A percentile compares a stretch with the other conserved stretches of the same genome.
Conservation (phyloP, 495 filamentous ascomycete genomes). For the Friedmanniomyces simplex region DNA sequence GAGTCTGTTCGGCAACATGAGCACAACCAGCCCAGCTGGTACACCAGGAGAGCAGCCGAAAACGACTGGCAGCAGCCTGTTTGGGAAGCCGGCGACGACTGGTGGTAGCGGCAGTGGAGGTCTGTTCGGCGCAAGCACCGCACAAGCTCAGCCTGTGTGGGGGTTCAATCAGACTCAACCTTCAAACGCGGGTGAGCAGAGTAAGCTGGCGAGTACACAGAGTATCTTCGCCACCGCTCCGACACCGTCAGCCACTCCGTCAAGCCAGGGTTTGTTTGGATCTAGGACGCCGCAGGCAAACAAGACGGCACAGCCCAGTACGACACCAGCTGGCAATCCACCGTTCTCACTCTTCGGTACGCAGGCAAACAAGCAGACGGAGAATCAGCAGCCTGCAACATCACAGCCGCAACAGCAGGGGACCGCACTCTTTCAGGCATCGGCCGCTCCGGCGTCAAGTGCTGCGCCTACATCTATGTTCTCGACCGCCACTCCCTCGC, state of each 20-base stretch:
- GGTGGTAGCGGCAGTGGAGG: too few species aligned
- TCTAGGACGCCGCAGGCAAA: conserved; percentile 9
- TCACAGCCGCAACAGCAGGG: not conserved
- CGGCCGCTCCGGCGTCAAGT: not conserved
- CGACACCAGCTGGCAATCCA: conserved; percentile 15
- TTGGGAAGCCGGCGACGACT: not conserved
- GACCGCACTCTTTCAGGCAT: not conserved
- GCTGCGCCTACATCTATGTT: not conserved
- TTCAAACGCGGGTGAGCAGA: not conserved
- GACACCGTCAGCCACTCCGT: conserved; percentile 24
- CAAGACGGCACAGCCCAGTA: not conserved
- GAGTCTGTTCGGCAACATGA: not conserved
- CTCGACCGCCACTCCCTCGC: not conserved
- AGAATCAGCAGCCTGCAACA: conserved; percentile 1
- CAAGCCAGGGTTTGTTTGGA: conserved; percentile 19
- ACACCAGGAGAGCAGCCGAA: conserved; percentile 7
- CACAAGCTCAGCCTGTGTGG: not conserved
- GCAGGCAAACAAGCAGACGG: not conserved
- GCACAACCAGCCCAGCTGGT: not conserved
- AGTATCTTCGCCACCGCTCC: conserved; percentile 21
- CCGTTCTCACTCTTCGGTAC: not conserved
- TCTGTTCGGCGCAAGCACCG: not conserved
- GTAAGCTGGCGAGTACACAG: not conserved
- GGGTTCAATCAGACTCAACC: not conserved
- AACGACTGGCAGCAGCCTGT: not conserved